Conservation (phyloP, 768 basidiomycete species). For the Lentinula edodes region DNA sequence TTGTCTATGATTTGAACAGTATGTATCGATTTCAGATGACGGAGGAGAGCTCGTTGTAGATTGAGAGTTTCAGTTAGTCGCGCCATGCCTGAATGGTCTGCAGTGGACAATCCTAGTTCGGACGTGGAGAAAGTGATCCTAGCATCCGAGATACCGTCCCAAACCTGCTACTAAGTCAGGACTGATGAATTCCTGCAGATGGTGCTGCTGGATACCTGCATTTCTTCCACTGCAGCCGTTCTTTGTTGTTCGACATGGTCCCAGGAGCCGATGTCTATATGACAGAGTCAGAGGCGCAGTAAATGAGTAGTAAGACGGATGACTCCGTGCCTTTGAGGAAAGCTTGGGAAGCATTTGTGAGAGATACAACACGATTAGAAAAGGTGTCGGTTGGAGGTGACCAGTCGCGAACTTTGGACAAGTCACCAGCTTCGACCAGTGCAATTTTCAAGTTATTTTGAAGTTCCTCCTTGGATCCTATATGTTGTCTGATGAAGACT, state of each 20-base stretch:
- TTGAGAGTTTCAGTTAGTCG: constrained; percentile 90
- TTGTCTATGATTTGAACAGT: constrained; percentile 64
- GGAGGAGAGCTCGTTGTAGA: constrained; percentile 79
- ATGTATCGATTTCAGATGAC: constrained; percentile 46
- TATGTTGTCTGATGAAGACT: background rate
- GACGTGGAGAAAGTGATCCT: constrained; percentile 66
- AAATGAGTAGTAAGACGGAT: background rate
- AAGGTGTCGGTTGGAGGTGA: constrained; percentile 43
- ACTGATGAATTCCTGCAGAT: background rate
- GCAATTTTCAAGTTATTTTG: constrained; percentile 56
- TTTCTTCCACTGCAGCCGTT: constrained; percentile 71
- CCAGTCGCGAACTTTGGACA: constrained; percentile 70
- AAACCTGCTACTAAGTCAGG: constrained; percentile 48
- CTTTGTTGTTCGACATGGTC: constrained; percentile 59
- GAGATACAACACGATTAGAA: constrained; percentile 83
- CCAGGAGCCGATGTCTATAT: constrained; percentile 82
- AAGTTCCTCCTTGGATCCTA: constrained; percentile 50
- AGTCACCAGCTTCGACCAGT: constrained; percentile 77
- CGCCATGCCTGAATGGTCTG: constrained; percentile 51
- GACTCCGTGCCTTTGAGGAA: constrained; percentile 56
- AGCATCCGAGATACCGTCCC: constrained; percentile 87
- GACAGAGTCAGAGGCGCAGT: background rate
- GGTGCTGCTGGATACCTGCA: constrained; percentile 55
- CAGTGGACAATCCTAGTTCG: constrained; percentile 30
- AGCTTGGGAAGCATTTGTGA: constrained; percentile 66